Conservation (phyloP, 331 rosid species). For the Quercus lobata region DNA sequence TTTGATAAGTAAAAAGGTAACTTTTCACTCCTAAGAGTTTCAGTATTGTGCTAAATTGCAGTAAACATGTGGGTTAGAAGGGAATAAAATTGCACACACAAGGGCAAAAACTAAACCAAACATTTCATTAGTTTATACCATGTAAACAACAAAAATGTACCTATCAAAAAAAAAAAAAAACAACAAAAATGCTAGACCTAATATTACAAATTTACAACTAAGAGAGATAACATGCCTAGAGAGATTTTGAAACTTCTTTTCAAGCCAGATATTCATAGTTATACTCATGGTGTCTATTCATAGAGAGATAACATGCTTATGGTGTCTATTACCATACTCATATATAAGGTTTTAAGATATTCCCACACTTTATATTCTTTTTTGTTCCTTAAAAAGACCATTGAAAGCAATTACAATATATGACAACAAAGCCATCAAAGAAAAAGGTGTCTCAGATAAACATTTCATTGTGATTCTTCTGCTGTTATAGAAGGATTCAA, state of each 20-base stretch:
- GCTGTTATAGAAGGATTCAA: background rate
- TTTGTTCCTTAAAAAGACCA: too few species aligned
- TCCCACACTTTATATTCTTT: too few species aligned
- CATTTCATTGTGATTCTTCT: background rate
- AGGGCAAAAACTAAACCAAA: background rate
- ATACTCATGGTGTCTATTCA: too few species aligned
- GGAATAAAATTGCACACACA: background rate
- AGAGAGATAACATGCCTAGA: background rate
- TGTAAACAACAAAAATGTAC: background rate
- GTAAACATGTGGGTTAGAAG: background rate
- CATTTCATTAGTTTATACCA: background rate
- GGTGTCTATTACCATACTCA: too few species aligned
- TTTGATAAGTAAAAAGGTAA: too few species aligned
- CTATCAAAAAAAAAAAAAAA: too few species aligned
- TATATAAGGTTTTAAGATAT: too few species aligned
- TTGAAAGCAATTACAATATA: too few species aligned
- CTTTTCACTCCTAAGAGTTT: conserved; percentile 1
- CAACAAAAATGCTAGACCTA: background rate
- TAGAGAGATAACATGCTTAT: too few species aligned
- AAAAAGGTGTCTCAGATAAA: background rate
- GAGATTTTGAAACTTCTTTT: background rate
- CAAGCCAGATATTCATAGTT: too few species aligned
- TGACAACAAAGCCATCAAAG: too few species aligned
- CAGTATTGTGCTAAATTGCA: background rate
- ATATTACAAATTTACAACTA: background rate